Evolutionary conservation across 345 rosid species (phyloP).

Genomic region (Camelina sativa): DNA sequence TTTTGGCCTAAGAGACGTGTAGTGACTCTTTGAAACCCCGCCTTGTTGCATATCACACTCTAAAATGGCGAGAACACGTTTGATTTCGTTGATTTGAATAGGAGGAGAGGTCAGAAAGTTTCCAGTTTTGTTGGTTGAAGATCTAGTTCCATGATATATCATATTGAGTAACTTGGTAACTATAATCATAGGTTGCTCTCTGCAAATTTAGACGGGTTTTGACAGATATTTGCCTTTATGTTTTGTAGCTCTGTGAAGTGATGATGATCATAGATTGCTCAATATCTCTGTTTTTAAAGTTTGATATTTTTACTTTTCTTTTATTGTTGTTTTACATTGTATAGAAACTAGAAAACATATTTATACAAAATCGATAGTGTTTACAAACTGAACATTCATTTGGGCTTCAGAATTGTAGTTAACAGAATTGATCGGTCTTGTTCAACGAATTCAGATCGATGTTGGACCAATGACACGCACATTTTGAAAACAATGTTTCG

Average conservation of each 20-base stretch:
- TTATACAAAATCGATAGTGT: background rate
- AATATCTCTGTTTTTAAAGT: conserved; percentile 2
- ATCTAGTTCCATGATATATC: background rate
- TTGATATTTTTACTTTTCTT: background rate
- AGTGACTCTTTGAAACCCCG: background rate
- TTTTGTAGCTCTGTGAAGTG: background rate
- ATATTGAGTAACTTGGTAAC: background rate
- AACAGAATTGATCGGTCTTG: background rate
- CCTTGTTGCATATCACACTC: background rate
- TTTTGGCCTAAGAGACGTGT: background rate
- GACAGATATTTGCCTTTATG: background rate
- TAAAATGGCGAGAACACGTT: background rate
- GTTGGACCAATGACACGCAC: background rate
- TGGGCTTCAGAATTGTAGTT: background rate
- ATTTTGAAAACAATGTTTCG: background rate
- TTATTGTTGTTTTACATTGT: background rate
- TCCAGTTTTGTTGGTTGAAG: background rate
- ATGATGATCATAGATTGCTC: background rate
- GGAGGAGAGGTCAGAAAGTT: background rate
- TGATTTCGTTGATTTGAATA: background rate
- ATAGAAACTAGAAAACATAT: background rate
- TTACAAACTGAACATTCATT: background rate
- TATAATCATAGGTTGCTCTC: background rate
- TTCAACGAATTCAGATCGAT: background rate
- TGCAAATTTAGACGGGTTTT: background rate